Evolutionary conservation across 2,329 filamentous ascomycete species (phyloP).

Genomic region (Stagonosporopsis cucurbitacearum): DNA sequence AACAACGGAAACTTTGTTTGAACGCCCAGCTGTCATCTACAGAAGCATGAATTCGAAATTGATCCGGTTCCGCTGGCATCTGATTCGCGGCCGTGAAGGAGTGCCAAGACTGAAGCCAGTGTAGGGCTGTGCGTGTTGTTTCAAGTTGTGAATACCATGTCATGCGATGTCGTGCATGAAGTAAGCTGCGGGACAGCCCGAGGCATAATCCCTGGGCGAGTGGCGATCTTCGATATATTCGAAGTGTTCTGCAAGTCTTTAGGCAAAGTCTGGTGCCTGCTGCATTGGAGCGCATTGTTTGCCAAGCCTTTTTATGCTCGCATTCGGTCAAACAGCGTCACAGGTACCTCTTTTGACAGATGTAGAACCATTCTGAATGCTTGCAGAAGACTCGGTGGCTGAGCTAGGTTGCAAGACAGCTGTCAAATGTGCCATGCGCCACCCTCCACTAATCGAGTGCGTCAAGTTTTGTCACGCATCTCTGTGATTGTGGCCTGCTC

Average conservation of each 20-base stretch:
- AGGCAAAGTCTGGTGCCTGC: background rate
- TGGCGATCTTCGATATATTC: background rate
- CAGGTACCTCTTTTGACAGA: background rate
- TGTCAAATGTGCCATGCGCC: background rate
- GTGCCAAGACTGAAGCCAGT: background rate
- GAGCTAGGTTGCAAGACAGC: background rate
- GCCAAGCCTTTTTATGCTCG: too few species aligned
- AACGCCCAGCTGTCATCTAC: background rate
- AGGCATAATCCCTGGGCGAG: conserved; percentile 1
- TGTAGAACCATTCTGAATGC: background rate
- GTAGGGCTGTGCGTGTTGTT: conserved; percentile 1
- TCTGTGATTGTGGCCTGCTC: background rate
- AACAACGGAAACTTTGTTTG: background rate
- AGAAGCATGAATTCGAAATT: background rate
- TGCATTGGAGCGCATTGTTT: background rate
- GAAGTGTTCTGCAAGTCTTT: background rate
- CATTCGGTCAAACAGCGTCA: background rate
- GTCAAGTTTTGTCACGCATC: too few species aligned
- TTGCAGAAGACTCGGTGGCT: background rate
- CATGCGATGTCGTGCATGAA: conserved; percentile 4
- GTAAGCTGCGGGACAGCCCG: background rate
- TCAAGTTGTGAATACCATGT: background rate
- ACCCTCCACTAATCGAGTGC: background rate
- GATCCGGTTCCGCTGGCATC: background rate
- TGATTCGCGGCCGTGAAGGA: background rate